Evolutionary conservation across 208 protist species (phyloP).

Genomic region (Trypanosoma congolense): DNA sequence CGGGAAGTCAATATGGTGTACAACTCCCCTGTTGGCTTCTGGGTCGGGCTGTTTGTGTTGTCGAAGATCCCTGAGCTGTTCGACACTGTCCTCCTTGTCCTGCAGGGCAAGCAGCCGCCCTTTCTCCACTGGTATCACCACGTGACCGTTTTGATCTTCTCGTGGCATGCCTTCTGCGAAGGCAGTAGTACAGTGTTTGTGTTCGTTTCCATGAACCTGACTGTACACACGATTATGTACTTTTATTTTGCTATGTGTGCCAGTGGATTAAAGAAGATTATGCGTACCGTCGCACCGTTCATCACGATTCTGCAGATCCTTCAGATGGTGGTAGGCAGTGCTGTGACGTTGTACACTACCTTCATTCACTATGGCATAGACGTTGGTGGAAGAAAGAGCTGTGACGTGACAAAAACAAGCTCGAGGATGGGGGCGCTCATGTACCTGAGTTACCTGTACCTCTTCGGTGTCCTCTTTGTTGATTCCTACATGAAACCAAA

Average conservation of each 20-base stretch:
- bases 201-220: constrained; percentile 90
- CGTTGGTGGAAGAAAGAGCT: not conserved
- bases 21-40: constrained; percentile 28
- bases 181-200: constrained; percentile 41
- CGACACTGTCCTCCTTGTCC: constrained; percentile 70
- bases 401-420: constrained; percentile 38
- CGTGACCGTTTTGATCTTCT: constrained; percentile 85
- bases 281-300: constrained; percentile 65
- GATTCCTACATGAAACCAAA: constrained; percentile 59
- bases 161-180: constrained; percentile 73
- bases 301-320: constrained; percentile 85
- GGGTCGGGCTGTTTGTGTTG: constrained; percentile 55
- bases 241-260: constrained; percentile 87
- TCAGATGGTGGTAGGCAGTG: constrained; percentile 91
- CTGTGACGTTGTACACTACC: constrained; percentile 53
- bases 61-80: constrained; percentile 82
- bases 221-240: constrained; percentile 93
- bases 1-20: constrained; percentile 14
- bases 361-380: constrained; percentile 37
- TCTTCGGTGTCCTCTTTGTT: constrained; percentile 86
- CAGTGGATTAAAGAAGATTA: constrained; percentile 41
- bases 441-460: constrained; percentile 89
- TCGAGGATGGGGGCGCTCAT: constrained; percentile 69
- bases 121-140: constrained; percentile 92
- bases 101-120: constrained; percentile 70